A percentile compares a stretch with the other conserved stretches of the same genome.
These are phyloP conservation scores for Punica granatum DNA, from an alignment of 345 rosid genomes.

Conservation along the genomic window DNA sequence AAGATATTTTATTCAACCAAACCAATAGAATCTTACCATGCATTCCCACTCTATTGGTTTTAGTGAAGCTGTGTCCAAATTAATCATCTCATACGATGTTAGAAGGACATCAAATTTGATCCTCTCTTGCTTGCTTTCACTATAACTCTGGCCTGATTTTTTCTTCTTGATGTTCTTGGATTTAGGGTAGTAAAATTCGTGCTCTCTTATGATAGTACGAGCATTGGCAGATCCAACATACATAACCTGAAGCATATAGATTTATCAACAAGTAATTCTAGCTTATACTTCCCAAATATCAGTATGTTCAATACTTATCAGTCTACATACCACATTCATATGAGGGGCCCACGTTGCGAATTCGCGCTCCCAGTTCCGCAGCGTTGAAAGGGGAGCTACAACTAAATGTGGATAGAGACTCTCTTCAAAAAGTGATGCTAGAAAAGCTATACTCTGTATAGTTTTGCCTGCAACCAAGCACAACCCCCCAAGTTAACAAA, in stretches of 20 bases:
- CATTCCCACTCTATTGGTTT: conserved; percentile 97
- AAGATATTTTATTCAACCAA: conserved; percentile 8
- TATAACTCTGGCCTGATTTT: conserved; percentile 72
- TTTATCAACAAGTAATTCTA: neutral
- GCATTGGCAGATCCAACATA: conserved; percentile 84
- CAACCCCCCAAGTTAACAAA: conserved; percentile 10
- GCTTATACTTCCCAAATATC: conserved; percentile 2
- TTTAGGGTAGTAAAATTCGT: conserved; percentile 82
- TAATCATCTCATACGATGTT: conserved; percentile 98
- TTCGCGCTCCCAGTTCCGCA: conserved; percentile 98
- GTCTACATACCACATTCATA: conserved; percentile 85
- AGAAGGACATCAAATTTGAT: conserved; percentile 96
- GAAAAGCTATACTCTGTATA: conserved; percentile 95
- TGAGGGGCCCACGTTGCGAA: conserved; percentile 99
- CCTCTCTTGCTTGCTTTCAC: conserved; percentile 89
- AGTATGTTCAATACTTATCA: conserved; percentile 5
- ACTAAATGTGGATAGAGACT: conserved; percentile 67
- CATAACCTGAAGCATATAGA: conserved; percentile 61
- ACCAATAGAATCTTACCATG: conserved; percentile 58
- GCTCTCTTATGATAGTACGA: conserved; percentile 84
- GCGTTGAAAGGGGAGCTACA: conserved; percentile 97
- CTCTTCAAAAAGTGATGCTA: conserved; percentile 87
- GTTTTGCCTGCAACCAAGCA: conserved; percentile 70
- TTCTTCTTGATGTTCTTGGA: conserved; percentile 73
- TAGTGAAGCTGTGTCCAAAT: conserved; percentile 67